phyloP scores from a whole-genome alignment of 352 stramenopile genomes.

The Peronospora farinosa region DNA sequence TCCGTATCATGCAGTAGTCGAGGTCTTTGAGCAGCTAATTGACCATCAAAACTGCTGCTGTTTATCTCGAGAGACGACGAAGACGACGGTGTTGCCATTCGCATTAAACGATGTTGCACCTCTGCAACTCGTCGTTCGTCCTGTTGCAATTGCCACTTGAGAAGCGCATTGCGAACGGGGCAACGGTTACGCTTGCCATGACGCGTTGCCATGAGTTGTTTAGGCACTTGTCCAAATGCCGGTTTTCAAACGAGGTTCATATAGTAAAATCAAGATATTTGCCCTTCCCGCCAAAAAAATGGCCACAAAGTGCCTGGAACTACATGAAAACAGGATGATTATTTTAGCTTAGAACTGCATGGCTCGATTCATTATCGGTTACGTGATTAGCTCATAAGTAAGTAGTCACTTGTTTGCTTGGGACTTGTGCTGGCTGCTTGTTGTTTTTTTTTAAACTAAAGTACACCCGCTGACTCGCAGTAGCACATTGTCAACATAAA shows the following conservation, averaged over 20 bases:
- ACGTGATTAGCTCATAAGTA: conserved; percentile 22
- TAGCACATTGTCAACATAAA: conserved; percentile 31
- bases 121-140: conserved; percentile 20
- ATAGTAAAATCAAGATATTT: conserved; percentile 23
- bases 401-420: conserved; percentile 12
- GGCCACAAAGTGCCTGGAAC: neutral
- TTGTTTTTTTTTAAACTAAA: conserved; percentile 29
- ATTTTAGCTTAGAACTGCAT: conserved; percentile 20
- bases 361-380: conserved; percentile 27
- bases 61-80: conserved; percentile 5
- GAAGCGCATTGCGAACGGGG: conserved; percentile 25
- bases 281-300: conserved; percentile 10
- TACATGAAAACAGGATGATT: neutral
- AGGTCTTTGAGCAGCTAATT: conserved; percentile 4
- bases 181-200: conserved; percentile 13
- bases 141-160: conserved; percentile 29
- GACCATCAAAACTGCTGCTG: conserved; percentile 9
- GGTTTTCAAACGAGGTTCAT: conserved; percentile 6
- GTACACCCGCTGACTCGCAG: conserved; percentile 33
- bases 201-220: conserved; percentile 16
- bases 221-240: conserved; percentile 1
- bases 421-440: conserved; percentile 21
- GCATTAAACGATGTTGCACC: conserved; percentile 19
- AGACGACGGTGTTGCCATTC: conserved; percentile 15
- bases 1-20: conserved; percentile 6